These are phyloP conservation scores for Croton laevigatus DNA, from an alignment of 441 rosid genomes.

Conservation along the genomic window DNA sequence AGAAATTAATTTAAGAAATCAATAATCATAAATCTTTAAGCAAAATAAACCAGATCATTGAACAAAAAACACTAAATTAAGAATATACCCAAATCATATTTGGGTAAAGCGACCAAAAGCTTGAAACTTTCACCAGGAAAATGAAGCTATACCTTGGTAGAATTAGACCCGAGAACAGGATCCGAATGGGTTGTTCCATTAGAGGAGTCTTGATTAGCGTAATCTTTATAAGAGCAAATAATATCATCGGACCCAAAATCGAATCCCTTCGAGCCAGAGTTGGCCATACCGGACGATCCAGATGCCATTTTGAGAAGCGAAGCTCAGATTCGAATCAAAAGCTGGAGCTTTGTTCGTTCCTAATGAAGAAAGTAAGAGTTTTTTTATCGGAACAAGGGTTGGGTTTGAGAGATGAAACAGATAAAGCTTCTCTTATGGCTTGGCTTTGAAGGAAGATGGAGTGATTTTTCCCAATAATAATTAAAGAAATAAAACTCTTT, in stretches of 20 bases:
- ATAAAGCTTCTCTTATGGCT: slow-evolving; percentile 9
- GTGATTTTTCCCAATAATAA: neutral
- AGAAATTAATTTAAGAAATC: neutral
- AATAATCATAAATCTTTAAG: neutral
- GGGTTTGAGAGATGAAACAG: neutral
- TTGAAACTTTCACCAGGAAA: neutral
- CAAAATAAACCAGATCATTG: neutral
- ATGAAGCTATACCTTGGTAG: slow-evolving; percentile 42
- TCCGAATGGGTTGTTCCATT: slow-evolving; percentile 58
- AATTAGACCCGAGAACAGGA: slow-evolving; percentile 37
- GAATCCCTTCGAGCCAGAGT: slow-evolving; percentile 67
- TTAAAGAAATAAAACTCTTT: too few species aligned
- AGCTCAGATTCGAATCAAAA: neutral
- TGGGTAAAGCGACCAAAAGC: neutral
- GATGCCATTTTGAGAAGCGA: slow-evolving; percentile 60
- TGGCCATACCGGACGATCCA: slow-evolving; percentile 67
- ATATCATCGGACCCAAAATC: slow-evolving; percentile 92
- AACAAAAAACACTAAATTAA: neutral
- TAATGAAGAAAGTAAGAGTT: neutral
- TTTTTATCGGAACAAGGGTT: neutral
- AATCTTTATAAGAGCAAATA: slow-evolving; percentile 88
- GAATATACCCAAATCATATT: slow-evolving; percentile 3
- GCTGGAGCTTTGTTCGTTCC: neutral
- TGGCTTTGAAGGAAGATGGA: slow-evolving; percentile 20
- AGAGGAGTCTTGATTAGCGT: slow-evolving; percentile 58